Percentiles rank a stretch among this genome's conserved stretches.
phyloP scores from a whole-genome alignment of 2,329 filamentous ascomycete species.

The Paraphaeosphaeria minitans region DNA sequence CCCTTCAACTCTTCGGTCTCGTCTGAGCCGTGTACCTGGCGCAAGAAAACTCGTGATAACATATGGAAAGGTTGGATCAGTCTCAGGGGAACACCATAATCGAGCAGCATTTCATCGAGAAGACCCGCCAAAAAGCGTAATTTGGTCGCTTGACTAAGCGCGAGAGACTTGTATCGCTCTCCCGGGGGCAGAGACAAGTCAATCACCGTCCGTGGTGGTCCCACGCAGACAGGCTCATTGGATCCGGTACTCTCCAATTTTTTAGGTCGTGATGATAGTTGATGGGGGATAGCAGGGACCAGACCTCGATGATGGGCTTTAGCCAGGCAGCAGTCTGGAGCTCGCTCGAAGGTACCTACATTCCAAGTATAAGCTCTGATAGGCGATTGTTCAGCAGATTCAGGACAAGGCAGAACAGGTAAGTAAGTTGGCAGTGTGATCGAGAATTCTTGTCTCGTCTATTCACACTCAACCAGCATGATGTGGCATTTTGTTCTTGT shows the following conservation, averaged over 20 bases:
- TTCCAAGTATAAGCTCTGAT: too few relatives aligned
- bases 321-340: background rate
- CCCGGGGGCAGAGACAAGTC: background rate
- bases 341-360: background rate
- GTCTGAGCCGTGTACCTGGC: background rate
- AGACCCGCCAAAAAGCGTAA: slow-evolving; percentile 18
- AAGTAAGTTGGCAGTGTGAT: too few relatives aligned
- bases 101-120: background rate
- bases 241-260: background rate
- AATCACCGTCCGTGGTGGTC: background rate
- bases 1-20: background rate
- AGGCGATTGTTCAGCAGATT: too few relatives aligned
- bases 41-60: background rate
- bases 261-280: too few relatives aligned
- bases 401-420: too few relatives aligned
- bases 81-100: background rate
- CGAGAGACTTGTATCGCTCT: background rate
- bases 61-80: background rate
- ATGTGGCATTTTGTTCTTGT: too few relatives aligned
- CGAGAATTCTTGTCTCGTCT: too few relatives aligned
- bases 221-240: background rate
- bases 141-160: background rate
- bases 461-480: too few relatives aligned
- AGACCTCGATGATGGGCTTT: background rate
- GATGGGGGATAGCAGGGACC: too few relatives aligned